phyloP scores from a whole-genome alignment of 495 filamentous ascomycete species.

The Hypoxylon perforatum region DNA sequence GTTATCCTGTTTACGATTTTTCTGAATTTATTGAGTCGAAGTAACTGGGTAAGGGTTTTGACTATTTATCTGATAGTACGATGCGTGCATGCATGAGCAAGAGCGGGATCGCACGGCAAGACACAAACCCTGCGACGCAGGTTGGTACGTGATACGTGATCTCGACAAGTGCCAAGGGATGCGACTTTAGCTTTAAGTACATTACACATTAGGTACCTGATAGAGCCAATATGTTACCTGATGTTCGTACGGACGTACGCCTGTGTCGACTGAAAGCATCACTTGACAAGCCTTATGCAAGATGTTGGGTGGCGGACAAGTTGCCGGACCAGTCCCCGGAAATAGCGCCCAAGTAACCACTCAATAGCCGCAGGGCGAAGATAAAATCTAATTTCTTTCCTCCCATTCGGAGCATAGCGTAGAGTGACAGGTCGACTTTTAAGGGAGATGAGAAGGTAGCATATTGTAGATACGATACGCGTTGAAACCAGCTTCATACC shows the following conservation, averaged over 20 bases:
- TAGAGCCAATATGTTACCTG: no score
- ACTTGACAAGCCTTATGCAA: conserved; percentile 28
- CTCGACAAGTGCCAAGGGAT: no score
- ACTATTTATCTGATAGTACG: not conserved
- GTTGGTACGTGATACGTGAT: conserved; percentile 1
- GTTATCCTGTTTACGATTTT: conserved; percentile 6
- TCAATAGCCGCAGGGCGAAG: conserved; percentile 11
- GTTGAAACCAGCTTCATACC: no score
- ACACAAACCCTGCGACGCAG: conserved; percentile 16
- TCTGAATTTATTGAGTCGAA: conserved; percentile 7
- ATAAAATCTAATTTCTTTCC: conserved; percentile 24
- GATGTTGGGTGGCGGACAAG: conserved; percentile 9
- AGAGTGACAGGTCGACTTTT: conserved; percentile 15
- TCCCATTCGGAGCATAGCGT: conserved; percentile 15
- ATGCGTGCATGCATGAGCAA: conserved; percentile 17
- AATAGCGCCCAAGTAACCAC: conserved; percentile 18
- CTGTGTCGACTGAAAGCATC: conserved; percentile 6
- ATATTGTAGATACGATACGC: no score
- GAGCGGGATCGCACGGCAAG: conserved; percentile 34
- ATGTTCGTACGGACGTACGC: not conserved
- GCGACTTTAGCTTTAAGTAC: no score
- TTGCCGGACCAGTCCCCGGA: conserved; percentile 18
- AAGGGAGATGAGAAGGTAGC: no score
- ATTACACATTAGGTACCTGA: no score
- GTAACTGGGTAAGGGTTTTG: conserved; percentile 18